phyloP scores from a whole-genome alignment of 768 basidiomycete genomes.

The Suillus discolor region DNA sequence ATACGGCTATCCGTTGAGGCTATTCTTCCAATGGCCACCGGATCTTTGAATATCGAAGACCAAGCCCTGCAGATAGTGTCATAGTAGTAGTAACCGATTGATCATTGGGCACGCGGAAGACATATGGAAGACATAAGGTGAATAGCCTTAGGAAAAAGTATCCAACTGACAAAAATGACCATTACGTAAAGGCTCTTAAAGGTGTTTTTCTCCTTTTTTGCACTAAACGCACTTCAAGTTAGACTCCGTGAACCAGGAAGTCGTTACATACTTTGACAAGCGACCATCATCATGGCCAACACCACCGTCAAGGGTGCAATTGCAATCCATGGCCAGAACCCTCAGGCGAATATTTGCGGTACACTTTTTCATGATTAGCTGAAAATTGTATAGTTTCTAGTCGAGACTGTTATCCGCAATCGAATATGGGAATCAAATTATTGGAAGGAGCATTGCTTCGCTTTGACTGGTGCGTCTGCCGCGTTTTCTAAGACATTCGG shows the following conservation, averaged over 20 bases:
- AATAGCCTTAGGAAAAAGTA: not conserved
- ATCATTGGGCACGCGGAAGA: not conserved
- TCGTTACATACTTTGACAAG: not conserved
- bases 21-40: not conserved
- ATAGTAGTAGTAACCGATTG: not conserved
- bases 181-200: not conserved
- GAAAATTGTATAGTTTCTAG: constrained; percentile 66
- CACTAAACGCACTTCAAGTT: not conserved
- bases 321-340: constrained; percentile 96
- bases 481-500: constrained; percentile 3
- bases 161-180: not conserved
- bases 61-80: not conserved
- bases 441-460: constrained; percentile 99
- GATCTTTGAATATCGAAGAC: not conserved
- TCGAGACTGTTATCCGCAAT: constrained; percentile 95
- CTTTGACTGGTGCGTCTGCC: constrained; percentile 73
- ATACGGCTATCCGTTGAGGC: not conserved
- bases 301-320: constrained; percentile 86
- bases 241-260: not conserved
- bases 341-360: constrained; percentile 65
- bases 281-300: constrained; percentile 72
- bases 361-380: constrained; percentile 7
- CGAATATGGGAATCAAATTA: constrained; percentile 93
- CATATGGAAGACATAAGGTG: not conserved
- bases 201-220: not conserved